Percentiles rank a stretch among this genome's conserved stretches.
phyloP scores from a whole-genome alignment of 73 alveolate genomes.

The Paramecium sexaurelia region DNA sequence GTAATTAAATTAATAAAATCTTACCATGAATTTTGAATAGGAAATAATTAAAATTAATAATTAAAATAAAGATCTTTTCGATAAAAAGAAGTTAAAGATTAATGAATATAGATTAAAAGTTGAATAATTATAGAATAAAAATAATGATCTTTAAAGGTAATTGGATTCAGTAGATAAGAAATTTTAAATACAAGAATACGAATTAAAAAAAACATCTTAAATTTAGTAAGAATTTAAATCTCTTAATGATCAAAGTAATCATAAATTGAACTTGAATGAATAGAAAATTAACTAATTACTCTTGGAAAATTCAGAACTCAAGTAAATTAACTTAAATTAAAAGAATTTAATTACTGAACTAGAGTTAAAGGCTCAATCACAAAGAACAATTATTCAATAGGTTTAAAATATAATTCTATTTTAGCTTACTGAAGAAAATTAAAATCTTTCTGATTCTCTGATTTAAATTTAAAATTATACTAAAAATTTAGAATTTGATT shows the following conservation, averaged over 20 bases:
- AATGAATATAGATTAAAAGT: background rate
- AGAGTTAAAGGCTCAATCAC: background rate
- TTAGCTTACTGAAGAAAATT: background rate
- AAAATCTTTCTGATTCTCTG: background rate
- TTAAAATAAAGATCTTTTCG: background rate
- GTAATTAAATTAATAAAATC: background rate
- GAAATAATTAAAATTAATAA: background rate
- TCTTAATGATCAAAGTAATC: background rate
- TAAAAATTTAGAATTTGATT: background rate
- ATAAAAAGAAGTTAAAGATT: conserved; percentile 20
- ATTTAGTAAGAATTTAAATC: background rate
- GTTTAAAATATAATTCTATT: background rate
- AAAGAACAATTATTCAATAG: background rate
- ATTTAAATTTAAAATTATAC: background rate
- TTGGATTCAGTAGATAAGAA: background rate
- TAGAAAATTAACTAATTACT: background rate
- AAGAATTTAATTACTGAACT: background rate
- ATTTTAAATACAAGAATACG: background rate
- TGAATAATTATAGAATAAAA: background rate
- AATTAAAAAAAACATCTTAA: background rate
- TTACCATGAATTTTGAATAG: background rate
- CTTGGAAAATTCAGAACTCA: background rate
- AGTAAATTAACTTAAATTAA: background rate
- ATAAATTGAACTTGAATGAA: background rate
- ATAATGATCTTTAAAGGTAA: background rate